These are phyloP conservation scores for Amylostereum areolatum DNA, from an alignment of 1,284 basidiomycete genomes.

Conservation along the genomic window DNA sequence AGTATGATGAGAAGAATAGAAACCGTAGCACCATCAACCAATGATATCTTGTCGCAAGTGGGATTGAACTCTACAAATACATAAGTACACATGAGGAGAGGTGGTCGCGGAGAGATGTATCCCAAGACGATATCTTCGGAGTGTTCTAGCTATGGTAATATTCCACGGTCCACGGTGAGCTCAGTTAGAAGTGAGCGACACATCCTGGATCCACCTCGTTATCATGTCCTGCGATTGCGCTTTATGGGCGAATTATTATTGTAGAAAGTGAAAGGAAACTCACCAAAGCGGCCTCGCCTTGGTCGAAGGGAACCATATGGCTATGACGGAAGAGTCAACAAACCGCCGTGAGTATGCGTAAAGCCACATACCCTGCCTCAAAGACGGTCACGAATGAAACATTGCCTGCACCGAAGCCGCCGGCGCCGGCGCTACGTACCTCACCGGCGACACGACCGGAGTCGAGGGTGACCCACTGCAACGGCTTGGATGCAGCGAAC, in stretches of 20 bases:
- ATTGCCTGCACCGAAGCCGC: slow-evolving; percentile 40
- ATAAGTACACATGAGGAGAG: too few species aligned
- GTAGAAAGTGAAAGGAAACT: slow-evolving; percentile 1
- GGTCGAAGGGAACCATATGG: slow-evolving; percentile 84
- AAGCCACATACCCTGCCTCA: slow-evolving; percentile 39
- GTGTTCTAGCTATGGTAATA: too few species aligned
- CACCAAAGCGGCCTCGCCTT: slow-evolving; percentile 65
- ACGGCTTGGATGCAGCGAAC: slow-evolving; percentile 45
- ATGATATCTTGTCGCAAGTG: too few species aligned
- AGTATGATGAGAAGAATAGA: too few species aligned
- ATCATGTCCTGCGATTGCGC: slow-evolving; percentile 35
- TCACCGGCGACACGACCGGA: slow-evolving; percentile 31
- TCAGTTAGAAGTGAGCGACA: slow-evolving; percentile 25
- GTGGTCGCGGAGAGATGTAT: too few species aligned
- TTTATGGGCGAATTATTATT: too few species aligned
- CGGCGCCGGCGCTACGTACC: slow-evolving; percentile 37
- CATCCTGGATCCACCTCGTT: slow-evolving; percentile 44
- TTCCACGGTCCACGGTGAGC: too few species aligned
- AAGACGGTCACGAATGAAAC: slow-evolving; percentile 47
- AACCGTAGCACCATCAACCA: too few species aligned
- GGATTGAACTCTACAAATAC: too few species aligned
- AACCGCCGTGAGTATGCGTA: background rate
- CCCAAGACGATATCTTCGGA: too few species aligned
- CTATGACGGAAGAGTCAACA: slow-evolving; percentile 29
- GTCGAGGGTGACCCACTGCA: slow-evolving; percentile 35